These are phyloP conservation scores for Globisporangium cystogenes DNA, from an alignment of 352 stramenopile genomes.

Conservation along the genomic window DNA sequence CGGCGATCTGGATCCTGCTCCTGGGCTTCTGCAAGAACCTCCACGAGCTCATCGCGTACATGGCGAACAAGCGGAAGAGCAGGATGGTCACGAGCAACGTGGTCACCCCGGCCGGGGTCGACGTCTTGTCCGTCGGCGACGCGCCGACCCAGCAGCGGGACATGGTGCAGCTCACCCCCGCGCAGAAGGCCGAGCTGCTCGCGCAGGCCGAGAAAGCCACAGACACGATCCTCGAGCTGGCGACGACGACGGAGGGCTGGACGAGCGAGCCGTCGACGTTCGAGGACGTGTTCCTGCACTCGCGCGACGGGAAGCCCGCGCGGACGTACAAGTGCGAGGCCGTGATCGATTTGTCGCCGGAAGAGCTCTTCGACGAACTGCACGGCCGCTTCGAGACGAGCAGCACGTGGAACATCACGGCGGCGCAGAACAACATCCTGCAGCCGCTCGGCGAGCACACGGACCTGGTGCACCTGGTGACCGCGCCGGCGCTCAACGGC, in stretches of 20 bases:
- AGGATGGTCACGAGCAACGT: constrained; percentile 8
- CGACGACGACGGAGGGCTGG: constrained; percentile 47
- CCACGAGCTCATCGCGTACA: constrained; percentile 38
- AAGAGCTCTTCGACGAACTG: constrained; percentile 78
- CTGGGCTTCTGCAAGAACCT: constrained; percentile 69
- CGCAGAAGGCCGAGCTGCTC: constrained; percentile 45
- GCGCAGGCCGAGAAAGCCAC: constrained; percentile 33
- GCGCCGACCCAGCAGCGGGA: constrained; percentile 18
- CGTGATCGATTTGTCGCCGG: constrained; percentile 55
- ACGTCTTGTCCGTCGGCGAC: neutral
- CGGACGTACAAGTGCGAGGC: constrained; percentile 75
- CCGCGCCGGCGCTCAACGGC: constrained; percentile 53
- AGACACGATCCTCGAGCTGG: constrained; percentile 53
- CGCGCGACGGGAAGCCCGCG: constrained; percentile 64
- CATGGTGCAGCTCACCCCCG: constrained; percentile 35
- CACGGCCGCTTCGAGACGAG: constrained; percentile 73
- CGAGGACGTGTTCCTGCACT: constrained; percentile 56
- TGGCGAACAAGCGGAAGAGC: constrained; percentile 19
- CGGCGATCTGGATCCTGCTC: constrained; percentile 71
- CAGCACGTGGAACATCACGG: constrained; percentile 70
- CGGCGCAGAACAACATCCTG: constrained; percentile 71
- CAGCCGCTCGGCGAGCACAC: constrained; percentile 62
- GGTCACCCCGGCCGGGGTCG: constrained; percentile 19
- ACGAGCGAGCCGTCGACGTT: constrained; percentile 53
- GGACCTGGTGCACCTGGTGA: constrained; percentile 66